phyloP scores from a whole-genome alignment of 2,329 filamentous ascomycete species.

The Aspergillus sp. region DNA sequence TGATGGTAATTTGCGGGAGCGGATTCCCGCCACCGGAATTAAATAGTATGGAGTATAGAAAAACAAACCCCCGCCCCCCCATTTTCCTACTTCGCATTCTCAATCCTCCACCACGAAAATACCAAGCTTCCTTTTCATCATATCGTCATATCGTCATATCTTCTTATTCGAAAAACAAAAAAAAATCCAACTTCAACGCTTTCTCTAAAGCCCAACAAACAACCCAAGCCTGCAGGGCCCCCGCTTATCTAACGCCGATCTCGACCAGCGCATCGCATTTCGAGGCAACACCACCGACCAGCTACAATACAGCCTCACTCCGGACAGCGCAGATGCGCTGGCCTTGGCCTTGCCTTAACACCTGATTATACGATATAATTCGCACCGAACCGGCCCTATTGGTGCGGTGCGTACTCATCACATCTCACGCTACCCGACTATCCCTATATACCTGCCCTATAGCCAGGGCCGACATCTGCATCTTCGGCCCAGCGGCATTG shows the following conservation, averaged over 20 bases:
- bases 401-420: neutral
- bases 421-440: neutral
- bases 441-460: neutral
- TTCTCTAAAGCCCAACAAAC: neutral
- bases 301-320: neutral
- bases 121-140: neutral
- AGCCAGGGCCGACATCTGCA: neutral
- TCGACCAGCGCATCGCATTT: constrained; percentile 1
- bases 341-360: neutral
- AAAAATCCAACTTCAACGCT: neutral
- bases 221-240: neutral
- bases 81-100: neutral
- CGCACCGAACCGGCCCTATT: neutral
- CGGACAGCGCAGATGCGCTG: constrained; percentile 11
- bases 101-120: neutral
- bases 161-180: neutral
- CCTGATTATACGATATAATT: neutral
- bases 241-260: constrained; percentile 10
- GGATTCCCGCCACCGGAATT: constrained; percentile 9
- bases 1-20: neutral
- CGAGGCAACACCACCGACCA: neutral
- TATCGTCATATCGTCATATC: neutral
- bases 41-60: neutral
- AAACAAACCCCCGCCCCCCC: constrained; percentile 7
- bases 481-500: neutral